Percentiles rank a stretch among this genome's conserved stretches.
Evolutionary conservation across 2,329 filamentous ascomycete species (phyloP).

Genomic region (Botrytis byssoidea): DNA sequence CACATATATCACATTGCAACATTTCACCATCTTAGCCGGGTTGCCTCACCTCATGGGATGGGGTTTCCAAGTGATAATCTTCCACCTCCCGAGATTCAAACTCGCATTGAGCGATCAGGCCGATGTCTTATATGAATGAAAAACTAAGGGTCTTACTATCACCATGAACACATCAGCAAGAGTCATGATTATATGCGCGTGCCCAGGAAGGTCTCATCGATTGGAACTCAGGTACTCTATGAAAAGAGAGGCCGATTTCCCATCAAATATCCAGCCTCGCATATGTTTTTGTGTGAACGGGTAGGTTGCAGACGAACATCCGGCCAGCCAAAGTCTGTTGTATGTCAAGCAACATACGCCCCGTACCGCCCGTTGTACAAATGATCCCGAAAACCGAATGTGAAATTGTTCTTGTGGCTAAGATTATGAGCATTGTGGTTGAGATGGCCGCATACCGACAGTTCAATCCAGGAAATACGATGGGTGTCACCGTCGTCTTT

Average conservation of each 20-base stretch:
- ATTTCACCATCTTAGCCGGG: constrained; percentile 15
- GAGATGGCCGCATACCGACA: constrained; percentile 9
- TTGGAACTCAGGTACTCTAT: constrained; percentile 5
- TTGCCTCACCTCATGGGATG: constrained; percentile 8
- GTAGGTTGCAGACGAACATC: constrained; percentile 14
- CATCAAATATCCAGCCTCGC: constrained; percentile 9
- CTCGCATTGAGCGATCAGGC: constrained; percentile 14
- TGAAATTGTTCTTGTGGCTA: constrained; percentile 9
- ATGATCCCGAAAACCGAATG: constrained; percentile 17
- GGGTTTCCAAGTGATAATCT: constrained; percentile 18
- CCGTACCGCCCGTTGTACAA: constrained; percentile 16
- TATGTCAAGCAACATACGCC: constrained; percentile 19
- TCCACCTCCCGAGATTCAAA: constrained; percentile 10
- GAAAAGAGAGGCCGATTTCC: neutral
- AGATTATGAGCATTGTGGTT: neutral
- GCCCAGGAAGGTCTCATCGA: constrained; percentile 13
- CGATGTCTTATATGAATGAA: constrained; percentile 14
- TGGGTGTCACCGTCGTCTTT: neutral
- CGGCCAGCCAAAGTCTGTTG: constrained; percentile 17
- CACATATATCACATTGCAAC: constrained; percentile 16
- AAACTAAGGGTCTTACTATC: constrained; percentile 15
- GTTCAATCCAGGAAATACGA: neutral
- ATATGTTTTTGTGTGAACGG: constrained; percentile 9
- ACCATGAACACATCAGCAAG: constrained; percentile 19
- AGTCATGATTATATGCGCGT: constrained; percentile 15